Percentiles rank a stretch among this genome's conserved stretches.
phyloP scores from a whole-genome alignment of 768 basidiomycete genomes.

The Collybia sp. region DNA sequence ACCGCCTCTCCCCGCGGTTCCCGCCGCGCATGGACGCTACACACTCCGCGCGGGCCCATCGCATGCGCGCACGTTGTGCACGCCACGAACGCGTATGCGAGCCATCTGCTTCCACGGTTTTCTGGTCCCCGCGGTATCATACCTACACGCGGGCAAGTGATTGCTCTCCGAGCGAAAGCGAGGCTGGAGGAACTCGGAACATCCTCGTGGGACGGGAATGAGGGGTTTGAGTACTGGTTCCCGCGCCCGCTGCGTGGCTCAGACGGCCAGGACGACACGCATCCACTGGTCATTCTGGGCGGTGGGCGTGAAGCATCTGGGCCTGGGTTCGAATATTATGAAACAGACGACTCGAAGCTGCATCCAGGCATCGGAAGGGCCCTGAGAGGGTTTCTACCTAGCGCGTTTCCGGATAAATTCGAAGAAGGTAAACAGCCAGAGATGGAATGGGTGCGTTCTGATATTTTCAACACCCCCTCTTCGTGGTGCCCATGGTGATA shows the following conservation, averaged over 20 bases:
- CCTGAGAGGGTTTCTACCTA: conserved; percentile 58
- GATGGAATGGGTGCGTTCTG: conserved; percentile 73
- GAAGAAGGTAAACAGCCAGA: conserved; percentile 48
- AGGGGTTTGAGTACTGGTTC: conserved; percentile 78
- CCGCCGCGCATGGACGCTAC: conserved; percentile 44
- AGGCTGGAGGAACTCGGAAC: conserved; percentile 33
- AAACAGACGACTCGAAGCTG: conserved; percentile 52
- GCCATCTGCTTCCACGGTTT: conserved; percentile 71
- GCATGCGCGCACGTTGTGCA: conserved; percentile 66
- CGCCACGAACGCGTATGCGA: conserved; percentile 83
- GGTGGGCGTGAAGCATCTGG: conserved; percentile 50
- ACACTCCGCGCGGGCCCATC: conserved; percentile 65
- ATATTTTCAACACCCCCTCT: neutral
- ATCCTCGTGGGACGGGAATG: conserved; percentile 42
- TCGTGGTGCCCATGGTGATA: too few species aligned
- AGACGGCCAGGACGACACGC: conserved; percentile 17
- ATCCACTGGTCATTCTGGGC: conserved; percentile 67
- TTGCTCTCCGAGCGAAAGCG: conserved; percentile 34
- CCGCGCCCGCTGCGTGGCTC: conserved; percentile 45
- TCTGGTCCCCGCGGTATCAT: conserved; percentile 50
- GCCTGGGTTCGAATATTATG: conserved; percentile 43
- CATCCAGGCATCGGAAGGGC: conserved; percentile 40
- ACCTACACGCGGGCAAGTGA: conserved; percentile 70
- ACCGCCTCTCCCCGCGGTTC: conserved; percentile 1
- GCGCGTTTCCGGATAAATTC: conserved; percentile 50